These are phyloP conservation scores for Eucalyptus pauciflora DNA, from an alignment of 345 rosid species.

Conservation along the genomic window DNA sequence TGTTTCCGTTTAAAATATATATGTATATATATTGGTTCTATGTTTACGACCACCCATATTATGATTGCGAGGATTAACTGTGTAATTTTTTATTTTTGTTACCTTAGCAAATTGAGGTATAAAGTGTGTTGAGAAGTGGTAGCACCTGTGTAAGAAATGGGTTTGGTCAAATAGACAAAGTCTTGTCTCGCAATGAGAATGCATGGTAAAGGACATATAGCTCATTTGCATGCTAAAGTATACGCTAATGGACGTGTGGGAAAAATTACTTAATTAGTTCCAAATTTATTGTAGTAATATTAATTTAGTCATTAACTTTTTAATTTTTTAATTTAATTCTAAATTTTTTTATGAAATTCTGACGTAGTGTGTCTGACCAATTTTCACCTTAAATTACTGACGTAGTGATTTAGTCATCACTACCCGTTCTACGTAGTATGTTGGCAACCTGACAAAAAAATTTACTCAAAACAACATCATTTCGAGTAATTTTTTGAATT, in stretches of 20 bases:
- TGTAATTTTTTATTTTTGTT: too few species aligned
- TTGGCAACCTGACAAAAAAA: too few species aligned
- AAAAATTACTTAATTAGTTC: too few species aligned
- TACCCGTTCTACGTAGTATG: rapidly evolving
- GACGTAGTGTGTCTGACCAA: rapidly evolving
- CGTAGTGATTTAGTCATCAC: too few species aligned
- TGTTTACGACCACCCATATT: not conserved
- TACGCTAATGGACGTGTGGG: not conserved
- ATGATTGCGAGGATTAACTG: too few species aligned
- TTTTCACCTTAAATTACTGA: too few species aligned
- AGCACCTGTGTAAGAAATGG: not conserved
- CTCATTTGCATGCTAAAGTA: not conserved
- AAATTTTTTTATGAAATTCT: not conserved
- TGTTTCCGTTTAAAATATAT: too few species aligned
- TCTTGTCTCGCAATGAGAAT: not conserved
- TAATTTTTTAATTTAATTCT: not conserved
- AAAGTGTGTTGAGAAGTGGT: not conserved
- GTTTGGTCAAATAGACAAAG: not conserved
- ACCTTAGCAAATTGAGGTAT: not conserved
- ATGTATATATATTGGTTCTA: too few species aligned
- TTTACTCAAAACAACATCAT: not conserved
- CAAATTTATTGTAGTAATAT: too few species aligned
- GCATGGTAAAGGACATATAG: not conserved
- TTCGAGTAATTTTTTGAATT: not conserved
- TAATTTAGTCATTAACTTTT: not conserved